Evolutionary conservation across 306 rosid genomes (phyloP), one percentile per base, ranked within the genome.

Genomic region (Cucurbita ficifolia): DNA sequence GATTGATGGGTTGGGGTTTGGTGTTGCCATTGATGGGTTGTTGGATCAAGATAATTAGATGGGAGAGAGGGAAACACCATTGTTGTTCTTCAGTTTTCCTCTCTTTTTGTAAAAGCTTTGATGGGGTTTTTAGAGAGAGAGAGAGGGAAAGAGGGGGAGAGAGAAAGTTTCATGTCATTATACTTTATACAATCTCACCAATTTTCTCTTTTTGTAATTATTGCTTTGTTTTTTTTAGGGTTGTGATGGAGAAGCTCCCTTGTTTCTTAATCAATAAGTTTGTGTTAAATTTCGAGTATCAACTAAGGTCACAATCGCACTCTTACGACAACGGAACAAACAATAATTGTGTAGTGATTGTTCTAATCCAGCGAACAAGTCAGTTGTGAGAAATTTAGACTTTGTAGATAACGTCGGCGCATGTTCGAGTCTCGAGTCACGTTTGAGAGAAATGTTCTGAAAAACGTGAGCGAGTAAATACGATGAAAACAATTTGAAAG

Each of bases 51-150:
- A 90, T 87, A 88, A 83, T 59, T 59, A 7, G 97, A 77, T 81
- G 96, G 94, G 75, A 88, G 82, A 79, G 98, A 88, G 55, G 98
- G 80, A 83, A 90, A 93, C 78, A 84, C 93, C 98, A 90, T 93
- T 78, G 88, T 13, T 49, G 53, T 79, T 79, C 53, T 67, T 75
- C 54, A 49, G 51, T 2, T 61, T 79, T 59, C 77, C 85, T 84
- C 79, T 84, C 76, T 83, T 88, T 5, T 5, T 49, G 86, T 78
- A 85, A 92, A 92, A 90, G 82, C 71, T 83, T 82, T 74, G 77
- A 77, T 39, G 50, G 74, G 82, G 36, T 63, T 63, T 72, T 82
- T 18, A 51, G 46, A 81, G 81, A 81, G 76, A 63, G 75, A 79
- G 73, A 82, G 62, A 81, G 77, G 70, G 45, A 42, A 42, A 29